Conservation (phyloP, 1,139 yeast species). For the Pichia sp. region DNA sequence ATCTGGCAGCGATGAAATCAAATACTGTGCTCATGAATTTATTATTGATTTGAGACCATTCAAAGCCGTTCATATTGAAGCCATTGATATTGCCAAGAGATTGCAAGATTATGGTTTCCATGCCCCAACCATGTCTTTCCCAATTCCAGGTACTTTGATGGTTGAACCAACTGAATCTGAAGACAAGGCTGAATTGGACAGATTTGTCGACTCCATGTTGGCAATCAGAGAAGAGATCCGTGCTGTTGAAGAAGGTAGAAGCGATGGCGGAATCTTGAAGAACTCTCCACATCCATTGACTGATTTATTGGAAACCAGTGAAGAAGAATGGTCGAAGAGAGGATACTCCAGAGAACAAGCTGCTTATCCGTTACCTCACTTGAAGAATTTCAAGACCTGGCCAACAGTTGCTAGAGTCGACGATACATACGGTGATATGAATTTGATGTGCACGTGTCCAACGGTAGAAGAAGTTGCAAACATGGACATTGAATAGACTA, state of each 20-base stretch:
- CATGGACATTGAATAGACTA: conserved; percentile 7
- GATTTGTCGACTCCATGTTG: conserved; percentile 85
- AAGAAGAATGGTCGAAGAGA: conserved; percentile 68
- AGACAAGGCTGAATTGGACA: conserved; percentile 78
- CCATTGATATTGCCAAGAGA: conserved; percentile 94
- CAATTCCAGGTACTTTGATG: conserved; percentile 96
- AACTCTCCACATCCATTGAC: conserved; percentile 90
- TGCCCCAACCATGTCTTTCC: conserved; percentile 98
- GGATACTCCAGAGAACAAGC: conserved; percentile 93
- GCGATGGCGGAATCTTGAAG: conserved; percentile 66
- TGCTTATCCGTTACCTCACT: conserved; percentile 78
- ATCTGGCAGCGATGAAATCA: conserved; percentile 40
- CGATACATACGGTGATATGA: conserved; percentile 91
- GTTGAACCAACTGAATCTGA: conserved; percentile 97
- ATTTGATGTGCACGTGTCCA: conserved; percentile 91
- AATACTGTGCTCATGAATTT: conserved; percentile 95
- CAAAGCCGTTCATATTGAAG: conserved; percentile 80
- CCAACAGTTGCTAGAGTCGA: conserved; percentile 90
- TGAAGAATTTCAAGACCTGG: conserved; percentile 83
- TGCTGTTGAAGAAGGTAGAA: conserved; percentile 62
- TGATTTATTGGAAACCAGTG: conserved; percentile 59
- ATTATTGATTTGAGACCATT: conserved; percentile 86
- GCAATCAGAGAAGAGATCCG: conserved; percentile 79
- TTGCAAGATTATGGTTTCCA: conserved; percentile 98
- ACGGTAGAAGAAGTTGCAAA: conserved; percentile 64